Base-by-base conservation (phyloP, 202 grass and related monocot genomes). In the Bolboschoenoplectus hybrid region DNA sequence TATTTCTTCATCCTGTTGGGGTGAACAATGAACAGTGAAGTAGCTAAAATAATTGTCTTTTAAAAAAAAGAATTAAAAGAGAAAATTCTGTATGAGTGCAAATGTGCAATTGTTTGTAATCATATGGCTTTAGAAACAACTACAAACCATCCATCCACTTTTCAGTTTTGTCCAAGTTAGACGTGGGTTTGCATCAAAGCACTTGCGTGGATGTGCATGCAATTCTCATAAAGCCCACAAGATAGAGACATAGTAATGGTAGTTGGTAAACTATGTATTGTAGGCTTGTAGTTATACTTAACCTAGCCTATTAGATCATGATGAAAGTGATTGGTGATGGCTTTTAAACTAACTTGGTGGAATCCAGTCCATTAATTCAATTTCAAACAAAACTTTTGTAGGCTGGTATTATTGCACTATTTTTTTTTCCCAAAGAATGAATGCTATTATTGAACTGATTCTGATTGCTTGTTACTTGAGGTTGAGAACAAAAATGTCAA, bases 251-350 rank as follows among this genome's bases (percentile, higher is more conserved):
- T n/a, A 7, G 17, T 84, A 5, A 16, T 66, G 47, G 62, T 84
- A 40, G 26, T 84, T 56, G 63, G 81, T 69, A 70, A 26, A 26
- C 26, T 26, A 26, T 26, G 26, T 26, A 20, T 26, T 49, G 26
- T 35, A 32, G 4, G 39, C 6, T 13, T 71, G n/a, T 36, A 84
- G 17, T 9, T 44, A 71, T 70, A 55, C 63, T 58, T 82, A 67
- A 82, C 60, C 80, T 82, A 82, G 46, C 49, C 32, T 84, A 9
- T 84, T 71, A 84, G 64, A 69, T 84, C 45, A 84, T 53, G 36
- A 84, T 52, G 82, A 12, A 84, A 84, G 6, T 57, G 65, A 70
- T 70, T 40, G 2, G 19, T 71, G 45, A 71, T 71, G 46, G 6
- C 16, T 69, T 84, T 13, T 51, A 26, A 55, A 84, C 71, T 13